Evolutionary conservation across 2,329 filamentous ascomycete genomes (phyloP).

Genomic region (Biscogniauxia marginata): DNA sequence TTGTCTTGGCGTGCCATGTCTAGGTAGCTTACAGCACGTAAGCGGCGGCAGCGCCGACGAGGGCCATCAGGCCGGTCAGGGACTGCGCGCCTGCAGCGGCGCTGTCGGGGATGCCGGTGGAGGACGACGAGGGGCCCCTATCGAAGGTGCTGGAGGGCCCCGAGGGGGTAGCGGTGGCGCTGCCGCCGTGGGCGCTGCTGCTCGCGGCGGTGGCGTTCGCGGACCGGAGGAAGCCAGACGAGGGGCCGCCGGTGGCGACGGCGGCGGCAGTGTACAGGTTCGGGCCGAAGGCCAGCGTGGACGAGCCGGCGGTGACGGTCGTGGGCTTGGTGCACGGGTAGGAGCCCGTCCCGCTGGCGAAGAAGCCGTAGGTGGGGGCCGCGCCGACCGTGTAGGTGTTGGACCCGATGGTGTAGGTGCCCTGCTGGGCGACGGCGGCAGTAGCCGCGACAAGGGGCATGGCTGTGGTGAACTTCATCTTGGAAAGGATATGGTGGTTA

Average conservation of each 20-base stretch:
- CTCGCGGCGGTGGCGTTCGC: slow-evolving; percentile 17
- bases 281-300: slow-evolving; percentile 5
- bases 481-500: slow-evolving; percentile 1
- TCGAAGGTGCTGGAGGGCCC: slow-evolving; percentile 17
- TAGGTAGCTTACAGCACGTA: slow-evolving; percentile 17
- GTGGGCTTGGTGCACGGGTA: slow-evolving; percentile 11
- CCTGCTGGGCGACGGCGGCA: slow-evolving; percentile 18
- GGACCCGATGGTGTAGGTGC: slow-evolving; percentile 10
- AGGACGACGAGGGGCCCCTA: slow-evolving; percentile 11
- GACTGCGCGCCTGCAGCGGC: slow-evolving; percentile 13
- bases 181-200: slow-evolving; percentile 10
- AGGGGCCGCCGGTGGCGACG: slow-evolving; percentile 5
- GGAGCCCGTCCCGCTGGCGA: slow-evolving; percentile 3
- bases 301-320: slow-evolving; percentile 11
- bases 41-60: slow-evolving; percentile 16
- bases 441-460: slow-evolving; percentile 16
- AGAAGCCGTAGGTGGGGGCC: background rate
- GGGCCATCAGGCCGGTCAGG: slow-evolving; percentile 18
- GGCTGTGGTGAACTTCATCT: slow-evolving; percentile 20
- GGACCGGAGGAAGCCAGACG: slow-evolving; percentile 16
- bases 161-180: slow-evolving; percentile 17
- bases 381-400: slow-evolving; percentile 11
- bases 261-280: background rate
- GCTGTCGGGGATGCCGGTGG: slow-evolving; percentile 11
- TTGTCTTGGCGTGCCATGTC: no score